Conservation (phyloP, 2,329 filamentous ascomycete genomes). For the Elsinoe fawcettii region DNA sequence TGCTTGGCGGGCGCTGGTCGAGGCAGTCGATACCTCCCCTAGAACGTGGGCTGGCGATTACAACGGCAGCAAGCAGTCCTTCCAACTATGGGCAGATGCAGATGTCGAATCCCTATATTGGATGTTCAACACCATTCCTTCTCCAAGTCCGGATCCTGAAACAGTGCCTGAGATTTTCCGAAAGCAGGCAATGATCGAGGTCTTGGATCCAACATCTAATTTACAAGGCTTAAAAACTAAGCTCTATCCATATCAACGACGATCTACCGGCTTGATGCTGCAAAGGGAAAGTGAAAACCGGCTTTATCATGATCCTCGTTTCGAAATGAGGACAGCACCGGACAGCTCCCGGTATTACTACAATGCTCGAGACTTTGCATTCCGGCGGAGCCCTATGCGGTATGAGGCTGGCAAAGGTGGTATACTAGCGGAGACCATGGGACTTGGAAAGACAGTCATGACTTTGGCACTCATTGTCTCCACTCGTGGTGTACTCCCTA, state of each 20-base stretch:
- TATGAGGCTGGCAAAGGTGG: slow-evolving; percentile 72
- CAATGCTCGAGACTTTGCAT: slow-evolving; percentile 54
- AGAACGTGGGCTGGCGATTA: slow-evolving; percentile 48
- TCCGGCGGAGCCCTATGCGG: slow-evolving; percentile 57
- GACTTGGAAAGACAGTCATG: slow-evolving; percentile 77
- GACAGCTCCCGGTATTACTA: slow-evolving; percentile 59
- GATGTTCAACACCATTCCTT: slow-evolving; percentile 66
- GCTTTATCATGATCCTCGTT: slow-evolving; percentile 63
- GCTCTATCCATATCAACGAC: slow-evolving; percentile 71
- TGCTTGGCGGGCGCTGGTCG: slow-evolving; percentile 37
- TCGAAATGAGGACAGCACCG: slow-evolving; percentile 55
- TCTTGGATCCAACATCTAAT: slow-evolving; percentile 43
- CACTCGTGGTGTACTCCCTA: slow-evolving; percentile 60
- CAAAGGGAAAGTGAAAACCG: slow-evolving; percentile 64
- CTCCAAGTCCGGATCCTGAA: slow-evolving; percentile 52
- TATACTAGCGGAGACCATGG: slow-evolving; percentile 74
- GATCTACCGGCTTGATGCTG: slow-evolving; percentile 75
- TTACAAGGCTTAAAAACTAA: slow-evolving; percentile 54
- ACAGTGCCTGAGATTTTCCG: slow-evolving; percentile 44
- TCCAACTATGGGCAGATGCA: slow-evolving; percentile 35
- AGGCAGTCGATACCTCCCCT: slow-evolving; percentile 48
- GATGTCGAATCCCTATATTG: slow-evolving; percentile 54
- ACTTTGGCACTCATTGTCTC: slow-evolving; percentile 65
- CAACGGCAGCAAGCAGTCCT: slow-evolving; percentile 23
- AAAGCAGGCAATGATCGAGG: slow-evolving; percentile 46